Percentiles rank a stretch among this genome's conserved stretches.
Conservation (phyloP, 768 basidiomycete species). For the Boletus huronensis region DNA sequence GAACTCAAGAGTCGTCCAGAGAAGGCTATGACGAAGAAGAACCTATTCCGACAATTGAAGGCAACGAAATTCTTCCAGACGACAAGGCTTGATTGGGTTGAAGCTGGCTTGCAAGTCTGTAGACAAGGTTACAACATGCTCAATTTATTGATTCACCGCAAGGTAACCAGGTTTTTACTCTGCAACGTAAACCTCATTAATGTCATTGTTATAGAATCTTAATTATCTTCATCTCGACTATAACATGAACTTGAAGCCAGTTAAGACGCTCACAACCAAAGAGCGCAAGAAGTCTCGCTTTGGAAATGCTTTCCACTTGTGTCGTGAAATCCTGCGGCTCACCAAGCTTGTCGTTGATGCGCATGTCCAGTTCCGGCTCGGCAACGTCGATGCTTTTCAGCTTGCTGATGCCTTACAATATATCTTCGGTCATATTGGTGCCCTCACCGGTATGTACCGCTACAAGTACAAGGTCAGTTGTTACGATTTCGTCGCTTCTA, state of each 20-base stretch:
- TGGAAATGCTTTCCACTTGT: constrained; percentile 98
- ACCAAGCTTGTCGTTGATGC: constrained; percentile 99
- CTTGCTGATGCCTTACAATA: constrained; percentile 98
- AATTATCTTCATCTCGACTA: constrained; percentile 96
- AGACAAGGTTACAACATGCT: constrained; percentile 99
- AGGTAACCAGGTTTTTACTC: constrained; percentile 43
- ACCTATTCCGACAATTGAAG: constrained; percentile 91
- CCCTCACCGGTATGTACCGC: constrained; percentile 98
- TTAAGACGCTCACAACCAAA: constrained; percentile 96
- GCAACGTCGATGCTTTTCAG: constrained; percentile 99
- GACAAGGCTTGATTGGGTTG: constrained; percentile 97
- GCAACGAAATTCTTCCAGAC: constrained; percentile 99
- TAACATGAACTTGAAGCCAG: constrained; percentile 98
- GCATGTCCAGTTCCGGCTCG: constrained; percentile 96
- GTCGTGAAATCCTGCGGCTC: constrained; percentile 94
- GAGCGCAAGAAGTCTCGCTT: constrained; percentile 99
- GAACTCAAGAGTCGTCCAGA: constrained; percentile 85
- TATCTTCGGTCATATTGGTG: constrained; percentile 96
- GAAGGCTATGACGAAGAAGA: constrained; percentile 98
- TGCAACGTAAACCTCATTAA: neutral
- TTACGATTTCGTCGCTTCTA: neutral
- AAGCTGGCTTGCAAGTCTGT: constrained; percentile 97
- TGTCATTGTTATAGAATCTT: constrained; percentile 52
- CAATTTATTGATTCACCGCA: constrained; percentile 97
- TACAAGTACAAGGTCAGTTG: constrained; percentile 93